Evolutionary conservation across 805 yeast species (phyloP), one percentile per base, ranked within the genome.

Genomic region (Wickerhamomyces silvicola): DNA sequence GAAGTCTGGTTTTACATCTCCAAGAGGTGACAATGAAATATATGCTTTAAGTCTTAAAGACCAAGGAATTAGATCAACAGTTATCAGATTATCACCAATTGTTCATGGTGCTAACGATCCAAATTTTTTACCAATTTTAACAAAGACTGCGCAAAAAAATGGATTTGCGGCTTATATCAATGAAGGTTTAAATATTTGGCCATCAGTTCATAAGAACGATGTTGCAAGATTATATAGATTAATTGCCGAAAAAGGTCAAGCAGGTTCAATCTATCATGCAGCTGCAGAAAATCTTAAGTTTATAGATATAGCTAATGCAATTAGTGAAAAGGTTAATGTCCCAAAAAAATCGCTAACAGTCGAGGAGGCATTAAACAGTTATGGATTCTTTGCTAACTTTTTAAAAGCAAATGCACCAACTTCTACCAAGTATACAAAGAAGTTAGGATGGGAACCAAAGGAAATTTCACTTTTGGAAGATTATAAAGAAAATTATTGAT

Each of bases 131-230:
- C 42, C 54, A 3, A 9, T 19, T 7, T 27, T 51, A 8, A 30
- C 42, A 4, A 52, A 52, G 2, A 40, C 58, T 21, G 52, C 66
- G 8, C 47, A 60, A 32, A 41, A 56, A 32, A 23, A 37, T 5
- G 58, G 58, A 1, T 46, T 46, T 12, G 54, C 61, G 6, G 35
- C 52, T 10, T 62, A 56, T 43, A 43, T 59, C 6, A 70, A 65
- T 10, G 60, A 53, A 20, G 63, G 60, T 14, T 33, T 38, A 10
- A 52, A 47, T 33, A 31, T 24, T 6, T 62, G 64, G 64, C 39
- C 57, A 4, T 56, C 60, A 6, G 57, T 52, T 23, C 46, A 56
- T 31, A 44, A 46, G 8, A 15, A 21, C 3, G 69, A 64, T 46
- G 58, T 54, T 12, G 67, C 64, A 10, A 31, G 14, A 5, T 27